phyloP scores from a whole-genome alignment of 2,329 filamentous ascomycete genomes.

The Aspergillus sp. region DNA sequence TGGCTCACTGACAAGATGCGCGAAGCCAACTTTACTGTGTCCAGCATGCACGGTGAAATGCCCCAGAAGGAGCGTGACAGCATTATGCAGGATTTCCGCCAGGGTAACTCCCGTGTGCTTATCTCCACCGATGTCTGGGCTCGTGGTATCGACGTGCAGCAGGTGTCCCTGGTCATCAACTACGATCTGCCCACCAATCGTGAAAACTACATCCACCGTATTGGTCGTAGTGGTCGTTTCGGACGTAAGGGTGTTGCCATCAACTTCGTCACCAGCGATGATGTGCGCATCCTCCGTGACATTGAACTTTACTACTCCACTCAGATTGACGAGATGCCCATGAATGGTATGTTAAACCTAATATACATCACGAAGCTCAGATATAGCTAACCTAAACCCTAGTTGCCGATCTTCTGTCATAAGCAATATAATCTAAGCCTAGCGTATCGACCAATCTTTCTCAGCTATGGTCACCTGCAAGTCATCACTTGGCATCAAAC shows the following conservation, averaged over 20 bases:
- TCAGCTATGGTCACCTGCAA: neutral
- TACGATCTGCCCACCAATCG: conserved; percentile 97
- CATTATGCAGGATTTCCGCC: conserved; percentile 99
- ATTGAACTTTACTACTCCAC: conserved; percentile 97
- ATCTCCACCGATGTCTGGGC: conserved; percentile 99
- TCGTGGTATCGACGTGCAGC: conserved; percentile 97
- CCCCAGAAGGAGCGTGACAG: conserved; percentile 96
- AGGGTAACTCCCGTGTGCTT: conserved; percentile 91
- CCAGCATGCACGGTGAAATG: conserved; percentile 99
- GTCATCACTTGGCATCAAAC: neutral
- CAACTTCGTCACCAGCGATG: conserved; percentile 98
- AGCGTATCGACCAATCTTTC: neutral
- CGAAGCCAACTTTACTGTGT: conserved; percentile 97
- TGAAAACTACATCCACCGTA: conserved; percentile 99
- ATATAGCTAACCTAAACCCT: conserved; percentile 13
- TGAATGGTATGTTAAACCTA: conserved; percentile 73
- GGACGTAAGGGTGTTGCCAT: conserved; percentile 98
- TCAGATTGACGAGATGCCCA: conserved; percentile 98
- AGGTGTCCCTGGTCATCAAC: conserved; percentile 98
- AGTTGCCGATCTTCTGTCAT: conserved; percentile 43
- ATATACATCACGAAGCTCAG: neutral
- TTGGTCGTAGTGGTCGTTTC: conserved; percentile 92
- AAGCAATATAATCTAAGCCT: conserved; percentile 17
- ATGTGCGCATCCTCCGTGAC: conserved; percentile 94
- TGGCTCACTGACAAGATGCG: conserved; percentile 99